Percentiles rank a stretch among this genome's conserved stretches.
Conservation (phyloP, 352 stramenopile species). For the Thalassiosira exigua region DNA sequence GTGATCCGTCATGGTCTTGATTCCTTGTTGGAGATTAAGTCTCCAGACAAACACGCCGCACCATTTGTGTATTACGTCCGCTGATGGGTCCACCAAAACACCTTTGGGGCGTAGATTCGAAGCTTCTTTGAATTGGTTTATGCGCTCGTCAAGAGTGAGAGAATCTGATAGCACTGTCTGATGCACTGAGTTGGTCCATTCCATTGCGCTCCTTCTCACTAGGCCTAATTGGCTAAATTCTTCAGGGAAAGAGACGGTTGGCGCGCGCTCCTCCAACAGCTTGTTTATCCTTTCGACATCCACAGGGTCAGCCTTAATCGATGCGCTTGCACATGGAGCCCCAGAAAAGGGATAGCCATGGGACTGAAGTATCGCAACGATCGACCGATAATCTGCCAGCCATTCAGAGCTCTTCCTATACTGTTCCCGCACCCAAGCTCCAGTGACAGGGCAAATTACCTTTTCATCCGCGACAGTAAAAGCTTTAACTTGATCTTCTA, state of each 20-base stretch:
- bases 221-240: slow-evolving; percentile 47
- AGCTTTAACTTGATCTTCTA: slow-evolving; percentile 62
- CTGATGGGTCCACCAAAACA: slow-evolving; percentile 67
- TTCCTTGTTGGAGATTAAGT: slow-evolving; percentile 40
- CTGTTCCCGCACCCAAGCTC: slow-evolving; percentile 41
- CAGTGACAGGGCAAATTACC: slow-evolving; percentile 38
- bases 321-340: slow-evolving; percentile 7
- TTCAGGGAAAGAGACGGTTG: slow-evolving; percentile 59
- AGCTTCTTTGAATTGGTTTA: slow-evolving; percentile 41
- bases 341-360: slow-evolving; percentile 58
- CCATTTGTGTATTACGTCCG: slow-evolving; percentile 56
- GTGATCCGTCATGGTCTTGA: slow-evolving; percentile 24
- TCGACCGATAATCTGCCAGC: slow-evolving; percentile 64
- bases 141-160: slow-evolving; percentile 44
- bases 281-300: slow-evolving; percentile 65
- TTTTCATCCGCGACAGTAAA: slow-evolving; percentile 66
- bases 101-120: slow-evolving; percentile 60
- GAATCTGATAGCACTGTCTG: slow-evolving; percentile 34
- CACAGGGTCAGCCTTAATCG: slow-evolving; percentile 38
- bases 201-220: slow-evolving; percentile 43
- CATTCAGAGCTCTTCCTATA: slow-evolving; percentile 62
- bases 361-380: slow-evolving; percentile 60
- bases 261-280: slow-evolving; percentile 59
- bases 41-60: slow-evolving; percentile 70
- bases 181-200: slow-evolving; percentile 33